Evolutionary conservation across 78 protist species (phyloP), one percentile per base, ranked within the genome.

Genomic region (Dictyostelium intermedium): DNA sequence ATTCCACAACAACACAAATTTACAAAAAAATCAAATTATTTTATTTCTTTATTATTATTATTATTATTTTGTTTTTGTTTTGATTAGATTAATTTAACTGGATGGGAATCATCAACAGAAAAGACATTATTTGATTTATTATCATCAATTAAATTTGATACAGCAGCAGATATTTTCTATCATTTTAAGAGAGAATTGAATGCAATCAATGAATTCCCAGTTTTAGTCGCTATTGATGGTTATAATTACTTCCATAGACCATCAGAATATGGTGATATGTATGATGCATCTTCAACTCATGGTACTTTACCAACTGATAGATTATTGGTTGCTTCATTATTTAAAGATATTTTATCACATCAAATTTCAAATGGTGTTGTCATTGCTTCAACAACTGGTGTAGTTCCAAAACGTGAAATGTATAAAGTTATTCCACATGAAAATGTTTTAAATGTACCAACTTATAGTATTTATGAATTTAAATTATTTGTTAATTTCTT

Each of bases 241-340:
- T 78, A 69, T 45, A 80, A 89, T 80, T 60, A 47, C 37, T 89
- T 89, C 41, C 13, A 39, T 14, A 79, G 93, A 53, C 25, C 39
- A 30, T 89, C 93, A 50, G 87, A 69, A 20, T 89, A 89, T 80
- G 93, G 93, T 80, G 93, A 89, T 41, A 89, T 89, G 93, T 80
- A 80, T 69, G 93, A 89, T 34, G 45, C 86, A 45, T 11, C 53
- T 7, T 56, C 93, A 25, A 41, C 5, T 30, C n/a, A 43, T 25
- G 18, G 72, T 16, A 45, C 82, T 78, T 73, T 89, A 37, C 86
- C 93, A 78, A 45, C 82, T 25, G 93, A 89, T 43, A 78, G 93
- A 80, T 45, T 89, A 69, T 11, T 89, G 14, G 82, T 82, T 6
- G 25, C 93, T 39, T 47, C 70, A 61, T 25, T 80, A n/a, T 78